These are phyloP conservation scores for Xanthoparmelia taractica DNA, from an alignment of 495 filamentous ascomycete genomes.

Conservation along the genomic window DNA sequence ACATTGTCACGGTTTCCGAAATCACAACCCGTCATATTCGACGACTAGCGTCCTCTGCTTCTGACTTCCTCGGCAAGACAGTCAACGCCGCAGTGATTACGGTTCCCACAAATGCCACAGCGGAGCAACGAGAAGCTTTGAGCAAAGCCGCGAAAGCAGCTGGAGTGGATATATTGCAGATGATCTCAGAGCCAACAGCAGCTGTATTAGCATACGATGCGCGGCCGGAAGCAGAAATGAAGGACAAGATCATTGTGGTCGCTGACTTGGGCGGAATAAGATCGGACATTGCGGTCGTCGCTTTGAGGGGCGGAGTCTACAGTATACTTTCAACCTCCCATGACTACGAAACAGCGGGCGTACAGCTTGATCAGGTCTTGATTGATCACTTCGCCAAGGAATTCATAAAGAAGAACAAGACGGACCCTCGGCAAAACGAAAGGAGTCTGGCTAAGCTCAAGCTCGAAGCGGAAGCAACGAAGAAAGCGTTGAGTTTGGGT, in stretches of 20 bases:
- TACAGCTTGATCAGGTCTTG: slow-evolving; percentile 75
- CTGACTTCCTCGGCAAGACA: slow-evolving; percentile 83
- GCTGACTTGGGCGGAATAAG: slow-evolving; percentile 90
- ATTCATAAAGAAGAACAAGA: slow-evolving; percentile 89
- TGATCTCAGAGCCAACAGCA: slow-evolving; percentile 88
- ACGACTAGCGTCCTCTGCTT: slow-evolving; percentile 72
- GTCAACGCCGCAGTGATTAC: slow-evolving; percentile 91
- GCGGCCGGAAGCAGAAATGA: slow-evolving; percentile 59
- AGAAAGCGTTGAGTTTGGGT: slow-evolving; percentile 82
- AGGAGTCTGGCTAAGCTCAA: slow-evolving; percentile 85
- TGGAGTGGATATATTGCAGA: slow-evolving; percentile 81
- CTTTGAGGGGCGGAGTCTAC: slow-evolving; percentile 91
- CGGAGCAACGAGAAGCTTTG: slow-evolving; percentile 75
- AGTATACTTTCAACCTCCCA: slow-evolving; percentile 88
- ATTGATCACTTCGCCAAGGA: slow-evolving; percentile 97
- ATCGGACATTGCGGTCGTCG: slow-evolving; percentile 83
- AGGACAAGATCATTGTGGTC: slow-evolving; percentile 86
- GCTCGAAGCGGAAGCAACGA: slow-evolving; percentile 80
- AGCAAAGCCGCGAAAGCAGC: slow-evolving; percentile 69
- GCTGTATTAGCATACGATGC: slow-evolving; percentile 90
- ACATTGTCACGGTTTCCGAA: slow-evolving; percentile 71
- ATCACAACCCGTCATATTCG: slow-evolving; percentile 80
- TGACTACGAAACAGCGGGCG: slow-evolving; percentile 84
- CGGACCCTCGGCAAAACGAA: slow-evolving; percentile 73
- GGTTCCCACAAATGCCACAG: slow-evolving; percentile 85